Evolutionary conservation across 768 basidiomycete species (phyloP), one percentile per base, ranked within the genome.

Genomic region (Xanthoconium purpureum): DNA sequence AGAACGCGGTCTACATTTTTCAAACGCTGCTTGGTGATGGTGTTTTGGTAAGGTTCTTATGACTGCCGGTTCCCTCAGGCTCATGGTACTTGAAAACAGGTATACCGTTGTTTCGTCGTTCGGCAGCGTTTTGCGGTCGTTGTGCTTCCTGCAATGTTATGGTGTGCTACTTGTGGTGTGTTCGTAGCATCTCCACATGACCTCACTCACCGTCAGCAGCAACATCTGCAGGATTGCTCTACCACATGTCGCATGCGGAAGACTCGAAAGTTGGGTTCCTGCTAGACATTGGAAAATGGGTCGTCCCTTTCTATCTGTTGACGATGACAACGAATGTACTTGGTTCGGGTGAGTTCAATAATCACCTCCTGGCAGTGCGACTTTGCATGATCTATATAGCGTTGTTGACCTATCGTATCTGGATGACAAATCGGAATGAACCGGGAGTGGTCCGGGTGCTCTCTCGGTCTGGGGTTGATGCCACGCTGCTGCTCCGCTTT

Each of bases 1-100:
- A 73, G 51, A 68, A 51, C 35, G 54, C 43, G 1, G 55, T 68
- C 13, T 73, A 68, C 13, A 40, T 55, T 38, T n/a, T 70, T n/a
- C 68, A 70, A 46, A 67, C 63, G 1, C 36, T 67, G 12, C 51
- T 66, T 17, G 60, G 63, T 20, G 65, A 66, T 50, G 65, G 55
- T 3, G 56, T 67, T 30, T 36, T 55, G 50, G 63, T 65, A 13
- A 6, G n/a, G 42, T 45, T 24, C 18, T n/a, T 43, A 33, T 37
- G 10, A 11, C 33, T 10, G 6, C 15, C 5, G 5, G 10, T 52
- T 15, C 13, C 11, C 20, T 40, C 14, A 20, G 11, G 3, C 46
- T 54, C 44, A 61, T 17, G 15, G 7, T 28, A 5, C 10, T 28
- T 32, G 14, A 28, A 35, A 35, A 44, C 10, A 64, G 63, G 59